A percentile compares a stretch with the other conserved stretches of the same genome.
These are phyloP conservation scores for Ascosphaera apis DNA, from an alignment of 2,329 filamentous ascomycete species.

Conservation along the genomic window DNA sequence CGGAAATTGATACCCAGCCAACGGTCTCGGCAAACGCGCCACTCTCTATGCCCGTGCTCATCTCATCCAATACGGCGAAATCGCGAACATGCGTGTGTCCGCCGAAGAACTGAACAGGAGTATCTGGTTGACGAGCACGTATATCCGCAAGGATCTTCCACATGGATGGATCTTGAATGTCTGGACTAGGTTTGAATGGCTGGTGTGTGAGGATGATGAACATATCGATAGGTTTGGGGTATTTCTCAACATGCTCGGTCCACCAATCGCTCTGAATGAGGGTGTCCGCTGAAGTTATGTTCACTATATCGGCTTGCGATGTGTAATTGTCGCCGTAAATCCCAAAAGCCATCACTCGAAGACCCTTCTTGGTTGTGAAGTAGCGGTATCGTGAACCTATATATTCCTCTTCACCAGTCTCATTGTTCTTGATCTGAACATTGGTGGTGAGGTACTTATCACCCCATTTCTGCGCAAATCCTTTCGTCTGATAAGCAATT, in stretches of 20 bases:
- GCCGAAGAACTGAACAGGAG: constrained; percentile 41
- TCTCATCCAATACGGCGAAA: constrained; percentile 39
- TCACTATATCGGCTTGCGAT: not conserved
- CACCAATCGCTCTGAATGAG: constrained; percentile 24
- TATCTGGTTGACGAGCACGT: constrained; percentile 29
- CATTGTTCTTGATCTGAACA: constrained; percentile 25
- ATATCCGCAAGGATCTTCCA: constrained; percentile 15
- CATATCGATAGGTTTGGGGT: constrained; percentile 33
- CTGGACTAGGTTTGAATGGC: constrained; percentile 25
- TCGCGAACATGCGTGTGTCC: constrained; percentile 43
- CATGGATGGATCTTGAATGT: not conserved
- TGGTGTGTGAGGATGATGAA: constrained; percentile 39
- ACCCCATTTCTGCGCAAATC: constrained; percentile 35
- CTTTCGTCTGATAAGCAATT: constrained; percentile 35
- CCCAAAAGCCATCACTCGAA: constrained; percentile 30
- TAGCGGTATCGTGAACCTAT: constrained; percentile 27
- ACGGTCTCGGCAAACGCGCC: constrained; percentile 46
- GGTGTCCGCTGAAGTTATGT: not conserved
- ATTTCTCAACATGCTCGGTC: constrained; percentile 36
- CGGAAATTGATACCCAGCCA: constrained; percentile 41
- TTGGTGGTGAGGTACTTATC: constrained; percentile 32
- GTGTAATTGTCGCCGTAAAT: constrained; percentile 8
- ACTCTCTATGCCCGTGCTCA: constrained; percentile 37
- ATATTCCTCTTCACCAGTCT: constrained; percentile 21
- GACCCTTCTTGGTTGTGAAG: constrained; percentile 25